These are phyloP conservation scores for Cocos nucifera DNA, from an alignment of 176 grass and related monocot genomes.

Conservation along the genomic window DNA sequence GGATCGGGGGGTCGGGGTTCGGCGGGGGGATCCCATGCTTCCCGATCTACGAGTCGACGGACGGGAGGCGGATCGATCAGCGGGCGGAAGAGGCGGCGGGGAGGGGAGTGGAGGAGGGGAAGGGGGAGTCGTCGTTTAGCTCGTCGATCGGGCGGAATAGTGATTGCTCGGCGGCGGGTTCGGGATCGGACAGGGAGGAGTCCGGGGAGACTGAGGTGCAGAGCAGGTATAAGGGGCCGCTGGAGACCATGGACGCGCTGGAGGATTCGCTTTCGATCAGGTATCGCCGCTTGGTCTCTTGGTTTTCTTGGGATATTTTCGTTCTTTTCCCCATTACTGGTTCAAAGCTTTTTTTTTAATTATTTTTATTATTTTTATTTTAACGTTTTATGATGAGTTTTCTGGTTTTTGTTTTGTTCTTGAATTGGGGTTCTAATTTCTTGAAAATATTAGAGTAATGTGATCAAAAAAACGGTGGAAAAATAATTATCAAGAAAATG, in stretches of 20 bases:
- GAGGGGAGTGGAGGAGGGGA: slow-evolving; percentile 26
- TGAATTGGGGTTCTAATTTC: too few species aligned
- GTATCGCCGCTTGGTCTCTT: slow-evolving; percentile 10
- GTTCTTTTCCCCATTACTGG: too few species aligned
- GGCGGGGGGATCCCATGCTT: slow-evolving; percentile 28
- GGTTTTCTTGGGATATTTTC: slow-evolving; percentile 14
- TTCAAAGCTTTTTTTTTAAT: slow-evolving; percentile 4
- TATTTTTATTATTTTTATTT: too few species aligned
- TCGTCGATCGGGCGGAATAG: slow-evolving; percentile 59
- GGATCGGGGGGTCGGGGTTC: slow-evolving; percentile 26
- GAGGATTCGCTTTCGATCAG: slow-evolving; percentile 82
- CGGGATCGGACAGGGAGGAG: slow-evolving; percentile 33
- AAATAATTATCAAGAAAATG: too few species aligned
- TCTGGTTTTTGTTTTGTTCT: too few species aligned
- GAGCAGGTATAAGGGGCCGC: slow-evolving; percentile 71
- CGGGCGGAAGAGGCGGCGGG: slow-evolving; percentile 19
- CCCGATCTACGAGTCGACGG: neutral
- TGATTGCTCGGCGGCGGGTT: slow-evolving; percentile 23
- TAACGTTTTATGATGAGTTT: too few species aligned
- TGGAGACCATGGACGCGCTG: slow-evolving; percentile 85
- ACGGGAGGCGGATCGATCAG: too few species aligned
- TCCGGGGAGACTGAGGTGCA: slow-evolving; percentile 76
- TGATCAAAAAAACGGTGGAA: too few species aligned
- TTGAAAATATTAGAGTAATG: too few species aligned
- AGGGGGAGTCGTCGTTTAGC: slow-evolving; percentile 32